Conservation (phyloP, 1,284 basidiomycete genomes). For the Grifola frondosa region DNA sequence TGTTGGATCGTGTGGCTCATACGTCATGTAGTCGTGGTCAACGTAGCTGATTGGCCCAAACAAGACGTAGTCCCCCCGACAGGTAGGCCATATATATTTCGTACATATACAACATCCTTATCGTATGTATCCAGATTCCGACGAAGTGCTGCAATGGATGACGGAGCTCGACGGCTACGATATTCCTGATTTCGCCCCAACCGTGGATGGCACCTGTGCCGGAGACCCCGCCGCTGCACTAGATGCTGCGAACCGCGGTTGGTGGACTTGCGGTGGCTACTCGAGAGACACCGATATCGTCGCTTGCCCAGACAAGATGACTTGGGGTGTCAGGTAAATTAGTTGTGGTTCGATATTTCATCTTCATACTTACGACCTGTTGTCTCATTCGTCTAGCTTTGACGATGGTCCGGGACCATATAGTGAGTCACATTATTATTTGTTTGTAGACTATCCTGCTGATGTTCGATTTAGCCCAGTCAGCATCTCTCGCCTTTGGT, state of each 20-base stretch:
- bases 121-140: constrained; percentile 41
- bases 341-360: not conserved
- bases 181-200: constrained; percentile 65
- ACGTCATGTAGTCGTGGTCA: constrained; percentile 58
- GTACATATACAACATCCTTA: not conserved
- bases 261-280: constrained; percentile 89
- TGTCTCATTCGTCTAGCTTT: constrained; percentile 45
- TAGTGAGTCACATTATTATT: constrained; percentile 49
- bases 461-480: constrained; percentile 43
- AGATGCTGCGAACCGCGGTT: constrained; percentile 61
- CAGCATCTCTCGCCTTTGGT: too few relatives aligned
- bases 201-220: constrained; percentile 65
- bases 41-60: constrained; percentile 56
- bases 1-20: too few relatives aligned
- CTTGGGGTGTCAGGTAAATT: constrained; percentile 72
- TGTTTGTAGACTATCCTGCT: constrained; percentile 10
- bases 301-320: constrained; percentile 75
- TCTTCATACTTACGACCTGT: constrained; percentile 1
- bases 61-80: constrained; percentile 71
- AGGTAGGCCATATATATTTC: constrained; percentile 36
- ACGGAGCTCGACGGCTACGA: constrained; percentile 69
- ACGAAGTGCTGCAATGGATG: constrained; percentile 73
- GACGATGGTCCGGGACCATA: constrained; percentile 85
- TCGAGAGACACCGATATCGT: constrained; percentile 68
- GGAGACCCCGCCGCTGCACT: constrained; percentile 58